Percentiles rank a stretch among this genome's conserved stretches.
Conservation (phyloP, 441 rosid species). For the Eutrema salsugineum region DNA sequence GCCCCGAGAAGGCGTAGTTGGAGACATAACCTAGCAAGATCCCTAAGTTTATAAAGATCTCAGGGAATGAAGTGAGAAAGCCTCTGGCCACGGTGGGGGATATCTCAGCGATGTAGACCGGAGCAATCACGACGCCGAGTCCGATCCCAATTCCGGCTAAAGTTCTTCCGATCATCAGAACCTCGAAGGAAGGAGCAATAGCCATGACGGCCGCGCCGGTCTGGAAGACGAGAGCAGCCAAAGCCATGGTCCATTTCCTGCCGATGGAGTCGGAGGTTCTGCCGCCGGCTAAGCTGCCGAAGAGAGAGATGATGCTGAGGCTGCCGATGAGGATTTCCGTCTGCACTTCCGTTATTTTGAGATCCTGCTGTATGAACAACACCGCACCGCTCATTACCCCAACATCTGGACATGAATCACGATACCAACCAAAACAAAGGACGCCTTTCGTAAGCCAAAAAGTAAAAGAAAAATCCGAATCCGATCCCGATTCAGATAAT, state of each 20-base stretch:
- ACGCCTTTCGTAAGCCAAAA: background rate
- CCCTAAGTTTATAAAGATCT: constrained; percentile 75
- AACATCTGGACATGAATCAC: constrained; percentile 52
- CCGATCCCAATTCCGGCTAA: constrained; percentile 83
- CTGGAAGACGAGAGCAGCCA: constrained; percentile 79
- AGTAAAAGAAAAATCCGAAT: background rate
- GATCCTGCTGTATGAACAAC: constrained; percentile 77
- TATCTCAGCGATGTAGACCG: constrained; percentile 85
- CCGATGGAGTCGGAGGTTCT: constrained; percentile 77
- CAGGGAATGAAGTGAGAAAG: constrained; percentile 79
- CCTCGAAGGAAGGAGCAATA: constrained; percentile 62
- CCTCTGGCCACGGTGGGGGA: constrained; percentile 72
- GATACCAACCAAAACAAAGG: constrained; percentile 11
- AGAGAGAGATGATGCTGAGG: constrained; percentile 71
- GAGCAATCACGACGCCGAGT: constrained; percentile 83
- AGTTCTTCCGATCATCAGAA: constrained; percentile 73
- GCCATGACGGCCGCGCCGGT: constrained; percentile 77
- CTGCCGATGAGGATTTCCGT: constrained; percentile 75
- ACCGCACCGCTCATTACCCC: constrained; percentile 98
- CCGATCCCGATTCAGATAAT: background rate
- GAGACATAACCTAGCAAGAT: constrained; percentile 90
- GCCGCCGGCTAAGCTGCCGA: constrained; percentile 89
- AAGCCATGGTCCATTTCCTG: constrained; percentile 89
- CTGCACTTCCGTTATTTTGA: constrained; percentile 75
- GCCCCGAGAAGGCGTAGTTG: constrained; percentile 72